Base-by-base conservation (phyloP, 2,329 filamentous ascomycete genomes). In the Proliferodiscus dingleyae region DNA sequence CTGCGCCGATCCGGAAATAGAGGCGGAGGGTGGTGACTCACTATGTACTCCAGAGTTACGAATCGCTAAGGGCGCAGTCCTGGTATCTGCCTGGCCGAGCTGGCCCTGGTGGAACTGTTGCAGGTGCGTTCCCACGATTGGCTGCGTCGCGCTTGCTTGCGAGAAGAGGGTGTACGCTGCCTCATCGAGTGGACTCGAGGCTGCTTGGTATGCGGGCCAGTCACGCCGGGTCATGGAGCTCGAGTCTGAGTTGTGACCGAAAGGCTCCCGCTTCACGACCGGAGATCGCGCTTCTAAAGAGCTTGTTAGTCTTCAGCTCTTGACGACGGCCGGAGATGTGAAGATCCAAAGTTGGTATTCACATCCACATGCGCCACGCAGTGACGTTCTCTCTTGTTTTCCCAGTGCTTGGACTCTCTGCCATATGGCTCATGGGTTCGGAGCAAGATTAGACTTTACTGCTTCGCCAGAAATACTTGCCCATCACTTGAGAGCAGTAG, bases 21-120 rank as follows among this genome's bases (percentile, higher is more conserved):
- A 41, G 36, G 5, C 16, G 37, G 40, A 33, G 22, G 10, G 24
- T 41, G 22, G 45, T 54, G 52, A 55, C 50, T 57, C 52, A 57
- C 54, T 16, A 16, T 33, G 29, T 18, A 13, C 43, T 46, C 42
- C 16, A 37, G n/a, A n/a, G n/a, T 34, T 46, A 22, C 43, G 42
- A 37, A 43, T 29, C 9, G 30, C 21, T 26, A 21, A 44, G 46
- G 49, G 49, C 49, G 44, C 40, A 46, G 42, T 44, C 28, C 19
- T 30, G 13, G 19, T 37, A 37, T 45, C 47, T 56, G 53, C 53
- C 54, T 54, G 51, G 22, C 37, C 37, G 16, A 23, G 9, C 15
- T 49, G 53, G 21, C 41, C 37, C 22, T 18, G 23, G 4, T 19
- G 29, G 18, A 19, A 37, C 16, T 30, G 21, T 28, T 43, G 26